Conservation (phyloP, 2,329 filamentous ascomycete genomes). For the Parafenestella ontariensis region DNA sequence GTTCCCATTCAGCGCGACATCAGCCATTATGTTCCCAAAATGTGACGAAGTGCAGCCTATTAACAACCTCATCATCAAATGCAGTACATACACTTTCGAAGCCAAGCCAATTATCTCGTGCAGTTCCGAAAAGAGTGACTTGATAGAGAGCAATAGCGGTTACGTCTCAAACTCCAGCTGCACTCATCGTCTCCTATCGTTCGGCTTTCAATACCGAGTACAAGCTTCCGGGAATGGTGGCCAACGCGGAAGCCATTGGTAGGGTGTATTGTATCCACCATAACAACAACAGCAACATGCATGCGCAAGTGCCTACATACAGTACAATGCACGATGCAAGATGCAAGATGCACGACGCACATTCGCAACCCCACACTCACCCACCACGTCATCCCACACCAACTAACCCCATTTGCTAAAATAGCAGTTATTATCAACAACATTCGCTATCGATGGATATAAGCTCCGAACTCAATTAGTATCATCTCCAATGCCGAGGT, state of each 20-base stretch:
- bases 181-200: not conserved
- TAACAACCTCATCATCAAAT: not conserved
- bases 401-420: not conserved
- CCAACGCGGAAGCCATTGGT: no score
- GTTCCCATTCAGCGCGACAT: not conserved
- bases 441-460: no score
- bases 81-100: no score
- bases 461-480: no score
- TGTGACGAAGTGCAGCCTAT: not conserved
- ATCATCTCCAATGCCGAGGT: no score
- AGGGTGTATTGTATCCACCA: no score
- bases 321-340: no score
- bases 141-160: not conserved
- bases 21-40: no score
- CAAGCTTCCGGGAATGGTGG: no score
- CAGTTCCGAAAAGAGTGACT: not conserved
- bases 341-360: not conserved
- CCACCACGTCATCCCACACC: not conserved
- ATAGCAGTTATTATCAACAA: no score
- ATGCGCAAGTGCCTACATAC: not conserved
- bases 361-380: not conserved
- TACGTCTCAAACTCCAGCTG: not conserved
- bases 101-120: no score
- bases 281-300: not conserved
- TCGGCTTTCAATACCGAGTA: not conserved